Evolutionary conservation across 106 monocot genomes (phyloP).

Genomic region (Ottelia alismoides): DNA sequence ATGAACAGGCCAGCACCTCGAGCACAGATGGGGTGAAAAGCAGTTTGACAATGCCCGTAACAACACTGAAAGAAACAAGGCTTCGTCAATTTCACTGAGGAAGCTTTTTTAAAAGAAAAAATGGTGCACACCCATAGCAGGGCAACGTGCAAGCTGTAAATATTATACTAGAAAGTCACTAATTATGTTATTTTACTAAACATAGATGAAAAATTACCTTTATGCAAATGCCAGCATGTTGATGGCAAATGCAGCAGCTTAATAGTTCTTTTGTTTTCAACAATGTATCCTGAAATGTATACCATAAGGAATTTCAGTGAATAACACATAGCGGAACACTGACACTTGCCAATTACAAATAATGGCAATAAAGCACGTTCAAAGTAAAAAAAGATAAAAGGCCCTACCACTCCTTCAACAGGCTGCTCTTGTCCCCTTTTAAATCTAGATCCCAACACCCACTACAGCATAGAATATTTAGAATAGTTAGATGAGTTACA

Average conservation of each 20-base stretch:
- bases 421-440: slow-evolving; percentile 70
- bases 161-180: no score
- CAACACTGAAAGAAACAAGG: slow-evolving; percentile 49
- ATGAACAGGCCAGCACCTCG: slow-evolving; percentile 66
- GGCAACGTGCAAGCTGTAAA: no score
- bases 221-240: slow-evolving; percentile 48
- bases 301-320: not conserved
- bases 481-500: not conserved
- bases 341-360: not conserved
- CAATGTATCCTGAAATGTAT: slow-evolving; percentile 40
- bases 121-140: not conserved
- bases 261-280: slow-evolving; percentile 32
- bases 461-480: slow-evolving; percentile 27
- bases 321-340: slow-evolving; percentile 1
- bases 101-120: not conserved
- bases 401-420: slow-evolving; percentile 89
- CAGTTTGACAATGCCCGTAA: slow-evolving; percentile 51
- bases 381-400: slow-evolving; percentile 2
- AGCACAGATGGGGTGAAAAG: slow-evolving; percentile 90
- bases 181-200: no score
- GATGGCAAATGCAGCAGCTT: slow-evolving; percentile 59
- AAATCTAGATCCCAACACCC: slow-evolving; percentile 67
- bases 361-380: not conserved
- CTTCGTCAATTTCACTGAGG: not conserved
- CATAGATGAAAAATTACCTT: no score